These are phyloP conservation scores for Penicillium bialowiezense DNA, from an alignment of 495 filamentous ascomycete genomes.

Conservation along the genomic window DNA sequence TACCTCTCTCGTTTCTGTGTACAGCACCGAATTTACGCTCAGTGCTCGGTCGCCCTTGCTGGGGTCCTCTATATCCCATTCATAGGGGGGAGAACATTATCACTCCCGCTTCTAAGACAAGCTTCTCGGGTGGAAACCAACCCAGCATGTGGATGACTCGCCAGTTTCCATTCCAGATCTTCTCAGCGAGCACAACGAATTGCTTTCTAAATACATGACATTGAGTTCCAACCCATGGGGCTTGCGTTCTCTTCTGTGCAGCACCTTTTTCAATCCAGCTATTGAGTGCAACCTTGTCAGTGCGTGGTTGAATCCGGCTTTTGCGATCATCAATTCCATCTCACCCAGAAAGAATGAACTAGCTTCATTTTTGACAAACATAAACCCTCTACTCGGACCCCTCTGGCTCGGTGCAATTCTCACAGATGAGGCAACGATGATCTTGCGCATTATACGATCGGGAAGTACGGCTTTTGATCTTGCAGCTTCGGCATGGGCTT, in stretches of 20 bases:
- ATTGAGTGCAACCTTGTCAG: slow-evolving; percentile 32
- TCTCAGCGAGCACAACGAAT: too few species aligned
- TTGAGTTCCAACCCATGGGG: slow-evolving; percentile 11
- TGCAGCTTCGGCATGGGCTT: slow-evolving; percentile 21
- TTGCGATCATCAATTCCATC: too few species aligned
- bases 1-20: slow-evolving; percentile 27
- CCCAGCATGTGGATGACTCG: too few species aligned
- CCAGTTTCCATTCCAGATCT: too few species aligned
- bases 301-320: slow-evolving; percentile 19
- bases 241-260: slow-evolving; percentile 23
- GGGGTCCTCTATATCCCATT: slow-evolving; percentile 28
- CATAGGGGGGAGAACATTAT: too few species aligned
- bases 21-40: slow-evolving; percentile 22
- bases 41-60: slow-evolving; percentile 26
- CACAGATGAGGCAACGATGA: slow-evolving; percentile 12
- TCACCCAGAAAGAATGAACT: neutral
- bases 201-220: too few species aligned
- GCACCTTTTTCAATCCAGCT: slow-evolving; percentile 27
- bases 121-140: too few species aligned
- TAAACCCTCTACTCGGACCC: slow-evolving; percentile 14
- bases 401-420: slow-evolving; percentile 31
- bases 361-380: slow-evolving; percentile 13
- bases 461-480: slow-evolving; percentile 24
- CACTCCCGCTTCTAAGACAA: too few species aligned
- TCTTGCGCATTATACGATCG: slow-evolving; percentile 13